Evolutionary conservation across 495 filamentous ascomycete genomes (phyloP).

Genomic region (Annulohypoxylon moriforme): DNA sequence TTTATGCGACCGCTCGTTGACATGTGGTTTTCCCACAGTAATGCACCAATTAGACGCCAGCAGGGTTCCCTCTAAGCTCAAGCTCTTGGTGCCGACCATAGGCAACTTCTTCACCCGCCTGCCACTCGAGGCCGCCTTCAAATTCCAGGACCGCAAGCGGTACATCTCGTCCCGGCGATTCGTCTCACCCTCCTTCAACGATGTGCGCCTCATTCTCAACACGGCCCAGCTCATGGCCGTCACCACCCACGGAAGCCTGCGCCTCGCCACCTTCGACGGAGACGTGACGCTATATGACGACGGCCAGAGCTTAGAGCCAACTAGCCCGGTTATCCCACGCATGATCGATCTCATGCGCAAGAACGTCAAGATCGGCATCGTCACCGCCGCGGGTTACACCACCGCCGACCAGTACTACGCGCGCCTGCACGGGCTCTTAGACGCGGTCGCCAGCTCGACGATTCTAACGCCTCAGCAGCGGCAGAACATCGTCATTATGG

Average conservation of each 20-base stretch:
- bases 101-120: conserved; percentile 92
- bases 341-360: conserved; percentile 72
- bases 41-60: conserved; percentile 71
- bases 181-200: conserved; percentile 97
- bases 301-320: conserved; percentile 76
- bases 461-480: conserved; percentile 71
- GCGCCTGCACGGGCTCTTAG: conserved; percentile 84
- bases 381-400: conserved; percentile 96
- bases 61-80: conserved; percentile 84
- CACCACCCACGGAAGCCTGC: conserved; percentile 71
- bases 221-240: conserved; percentile 93
- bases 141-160: conserved; percentile 84
- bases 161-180: conserved; percentile 93
- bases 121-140: conserved; percentile 87
- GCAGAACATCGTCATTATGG: conserved; percentile 86
- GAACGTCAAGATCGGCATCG: conserved; percentile 86
- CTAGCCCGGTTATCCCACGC: conserved; percentile 81
- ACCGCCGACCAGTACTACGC: conserved; percentile 84
- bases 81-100: conserved; percentile 88
- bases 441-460: conserved; percentile 75
- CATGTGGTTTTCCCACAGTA: conserved; percentile 63
- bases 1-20: conserved; percentile 9
- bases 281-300: conserved; percentile 98
- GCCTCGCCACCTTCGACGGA: conserved; percentile 95
- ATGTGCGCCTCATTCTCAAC: conserved; percentile 91